Base-by-base conservation (phyloP, 2,329 filamentous ascomycete genomes). In the Diplodia corticola region DNA sequence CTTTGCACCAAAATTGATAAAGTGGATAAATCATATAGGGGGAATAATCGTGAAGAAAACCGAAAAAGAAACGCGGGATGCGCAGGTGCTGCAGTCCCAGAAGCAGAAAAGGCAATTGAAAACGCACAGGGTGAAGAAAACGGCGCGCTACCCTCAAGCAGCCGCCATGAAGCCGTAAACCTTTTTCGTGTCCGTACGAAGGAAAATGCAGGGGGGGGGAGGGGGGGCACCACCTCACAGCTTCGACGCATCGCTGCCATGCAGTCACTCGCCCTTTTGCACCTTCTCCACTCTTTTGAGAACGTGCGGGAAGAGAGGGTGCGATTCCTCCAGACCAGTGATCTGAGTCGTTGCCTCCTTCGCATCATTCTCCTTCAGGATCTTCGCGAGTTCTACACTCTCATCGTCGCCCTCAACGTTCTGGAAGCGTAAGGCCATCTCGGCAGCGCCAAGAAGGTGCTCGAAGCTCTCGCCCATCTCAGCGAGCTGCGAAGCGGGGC, bases 381-480 rank as follows among this genome's bases (percentile, higher is more conserved):
- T 92, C 82, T 91, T 88, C 73, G 92, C 91, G 12, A 99, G 85
- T 80, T 96, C 89, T 70, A 82, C 84, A 69, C 91, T 96, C 86
- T 98, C 95, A 0, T 96, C 91, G 70, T 99, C 95, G 13, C 89
- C 93, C 72, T 93, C 87, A 65, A 97, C 91, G 73, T 97, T 92
- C 82, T 97, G 93, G 89, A 98, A 99, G 69, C 91, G 91, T 78
- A 99, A 89, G 6, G 92, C 89, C 88, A 94, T 92, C 84, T 98
- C 94, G 53, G 95, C 87, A 22, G 92, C 91, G 67, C 89, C 90
- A 63, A 98, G 83, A 33, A 99, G 85, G 63, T 86, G 88, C 67
- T 88, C 85, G 77, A 89, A 90, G 72, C 87, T 85, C 80, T 92
- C 84, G 67, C 88, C 92, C 68, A 86, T 84, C 83, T 97, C 92